phyloP scores from a whole-genome alignment of 805 yeast species.

The Torulaspora delbrueckii region DNA sequence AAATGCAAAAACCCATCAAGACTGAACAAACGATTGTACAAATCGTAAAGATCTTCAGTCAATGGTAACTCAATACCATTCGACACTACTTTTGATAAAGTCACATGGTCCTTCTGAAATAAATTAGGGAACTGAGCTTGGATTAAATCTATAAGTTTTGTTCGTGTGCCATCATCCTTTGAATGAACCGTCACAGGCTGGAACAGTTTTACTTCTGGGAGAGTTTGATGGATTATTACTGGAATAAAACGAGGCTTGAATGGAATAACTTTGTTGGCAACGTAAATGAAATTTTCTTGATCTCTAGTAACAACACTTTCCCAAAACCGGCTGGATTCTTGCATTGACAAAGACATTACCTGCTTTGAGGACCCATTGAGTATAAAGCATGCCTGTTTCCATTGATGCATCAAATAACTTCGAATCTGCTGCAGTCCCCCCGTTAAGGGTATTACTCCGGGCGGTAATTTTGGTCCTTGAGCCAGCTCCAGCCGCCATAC shows the following conservation, averaged over 20 bases:
- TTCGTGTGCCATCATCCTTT: conserved; percentile 4
- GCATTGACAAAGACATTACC: conserved; percentile 70
- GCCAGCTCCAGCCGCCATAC: conserved; percentile 49
- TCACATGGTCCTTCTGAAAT: conserved; percentile 39
- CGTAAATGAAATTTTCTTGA: conserved; percentile 19
- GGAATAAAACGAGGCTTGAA: conserved; percentile 18
- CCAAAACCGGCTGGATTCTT: conserved; percentile 58
- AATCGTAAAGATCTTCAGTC: conserved; percentile 41
- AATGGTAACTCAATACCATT: conserved; percentile 55
- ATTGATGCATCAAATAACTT: conserved; percentile 64
- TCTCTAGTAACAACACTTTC: conserved; percentile 38
- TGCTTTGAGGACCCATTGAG: conserved; percentile 72
- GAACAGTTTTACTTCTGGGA: conserved; percentile 37
- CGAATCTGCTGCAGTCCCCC: conserved; percentile 33
- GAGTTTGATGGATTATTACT: conserved; percentile 28
- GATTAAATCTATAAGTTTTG: conserved; percentile 25
- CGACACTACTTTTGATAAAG: conserved; percentile 39
- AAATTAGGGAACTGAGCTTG: conserved; percentile 40
- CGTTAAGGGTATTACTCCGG: conserved; percentile 40
- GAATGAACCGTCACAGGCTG: conserved; percentile 25
- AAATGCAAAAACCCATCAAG: conserved; percentile 63
- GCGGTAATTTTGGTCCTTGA: conserved; percentile 40
- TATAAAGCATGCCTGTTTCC: conserved; percentile 77
- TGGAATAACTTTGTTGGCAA: conserved; percentile 22
- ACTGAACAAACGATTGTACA: conserved; percentile 44